A percentile compares a stretch with the other conserved stretches of the same genome.
Conservation (phyloP, 257 asterid species). For the Solanum sejunctum region DNA sequence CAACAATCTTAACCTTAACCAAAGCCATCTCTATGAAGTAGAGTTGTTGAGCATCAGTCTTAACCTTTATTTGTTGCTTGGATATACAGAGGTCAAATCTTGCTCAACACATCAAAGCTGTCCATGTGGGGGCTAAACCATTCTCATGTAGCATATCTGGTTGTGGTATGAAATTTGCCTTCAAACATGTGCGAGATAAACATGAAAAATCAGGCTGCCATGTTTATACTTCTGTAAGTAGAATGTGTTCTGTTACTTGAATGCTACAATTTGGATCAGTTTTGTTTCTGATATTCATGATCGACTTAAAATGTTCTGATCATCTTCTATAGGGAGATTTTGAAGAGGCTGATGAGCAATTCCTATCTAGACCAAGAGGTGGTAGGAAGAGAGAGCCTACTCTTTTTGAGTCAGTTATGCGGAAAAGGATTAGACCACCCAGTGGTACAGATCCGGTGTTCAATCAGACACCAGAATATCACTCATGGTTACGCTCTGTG, state of each 20-base stretch:
- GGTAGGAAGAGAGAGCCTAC: conserved; percentile 13
- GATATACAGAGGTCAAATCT: conserved; percentile 58
- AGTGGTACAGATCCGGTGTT: conserved; percentile 28
- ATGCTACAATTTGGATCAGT: background rate
- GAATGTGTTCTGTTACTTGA: background rate
- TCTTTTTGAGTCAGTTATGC: conserved; percentile 37
- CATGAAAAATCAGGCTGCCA: conserved; percentile 79
- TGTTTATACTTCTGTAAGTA: conserved; percentile 44
- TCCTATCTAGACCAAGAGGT: conserved; percentile 1
- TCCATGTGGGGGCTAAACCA: conserved; percentile 49
- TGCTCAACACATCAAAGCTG: conserved; percentile 66
- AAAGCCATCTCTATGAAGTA: background rate
- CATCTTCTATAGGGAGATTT: conserved; percentile 56
- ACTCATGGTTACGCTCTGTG: conserved; percentile 13
- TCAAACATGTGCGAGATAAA: conserved; percentile 80
- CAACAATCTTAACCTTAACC: background rate
- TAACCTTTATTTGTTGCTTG: background rate
- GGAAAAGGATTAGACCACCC: conserved; percentile 61
- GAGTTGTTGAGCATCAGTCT: background rate
- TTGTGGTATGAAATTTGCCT: conserved; percentile 59
- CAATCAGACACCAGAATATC: conserved; percentile 16
- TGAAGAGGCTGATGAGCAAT: conserved; percentile 57
- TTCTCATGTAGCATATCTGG: conserved; percentile 46
- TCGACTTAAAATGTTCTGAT: background rate
- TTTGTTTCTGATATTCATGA: background rate